Base-by-base conservation (phyloP, 2,329 filamentous ascomycete genomes). In the Aureobasidium sp. region DNA sequence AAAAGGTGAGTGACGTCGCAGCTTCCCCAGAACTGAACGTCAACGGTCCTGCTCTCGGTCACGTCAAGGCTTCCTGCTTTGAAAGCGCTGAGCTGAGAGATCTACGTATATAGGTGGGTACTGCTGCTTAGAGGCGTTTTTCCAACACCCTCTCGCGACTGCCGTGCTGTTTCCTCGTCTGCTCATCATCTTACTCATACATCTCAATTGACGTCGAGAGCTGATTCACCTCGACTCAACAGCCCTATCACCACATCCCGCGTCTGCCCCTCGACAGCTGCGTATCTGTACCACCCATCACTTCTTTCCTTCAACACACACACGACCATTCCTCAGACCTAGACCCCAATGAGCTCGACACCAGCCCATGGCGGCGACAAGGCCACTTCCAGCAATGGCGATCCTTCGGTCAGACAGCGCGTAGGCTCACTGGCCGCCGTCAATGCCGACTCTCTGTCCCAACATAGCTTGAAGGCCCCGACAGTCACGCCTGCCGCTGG, bases 231-330 rank as follows among this genome's bases (percentile, higher is more conserved):
- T 22, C 33, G 33, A 33, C 17, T 42, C 24, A n/a, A 29, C 39
- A 57, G 40, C 39, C 54, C 44, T 37, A 60, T 59, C 44, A 37
- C 47, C 52, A n/a, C 45, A 40, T 48, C 54, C 54, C 33, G 54
- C 42, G 37, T 37, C 54, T 58, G 54, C 42, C 42, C 54, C 42
- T 58, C 42, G 57, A 60, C 57, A 60, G 56, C 57, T 60, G 45
- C 35, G 9, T 60, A 60, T 60, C 24, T 42, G 15, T 60, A 33
- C 33, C 11, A 40, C n/a, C 24, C 47, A 49, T 50, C 44, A 11
- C 24, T 35, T 19, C 39, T 24, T 29, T 33, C 33, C 39, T 33
- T n/a, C 8, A 35, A 19, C 14, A 22, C 31, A 22, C 31, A 47
- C 24, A 44, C 39, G 53, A 57, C 11, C 39, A 35, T 4, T n/a